These are phyloP conservation scores for Backusella liffmaniae DNA, from an alignment of 192 early-diverging fungal species.

Conservation along the genomic window DNA sequence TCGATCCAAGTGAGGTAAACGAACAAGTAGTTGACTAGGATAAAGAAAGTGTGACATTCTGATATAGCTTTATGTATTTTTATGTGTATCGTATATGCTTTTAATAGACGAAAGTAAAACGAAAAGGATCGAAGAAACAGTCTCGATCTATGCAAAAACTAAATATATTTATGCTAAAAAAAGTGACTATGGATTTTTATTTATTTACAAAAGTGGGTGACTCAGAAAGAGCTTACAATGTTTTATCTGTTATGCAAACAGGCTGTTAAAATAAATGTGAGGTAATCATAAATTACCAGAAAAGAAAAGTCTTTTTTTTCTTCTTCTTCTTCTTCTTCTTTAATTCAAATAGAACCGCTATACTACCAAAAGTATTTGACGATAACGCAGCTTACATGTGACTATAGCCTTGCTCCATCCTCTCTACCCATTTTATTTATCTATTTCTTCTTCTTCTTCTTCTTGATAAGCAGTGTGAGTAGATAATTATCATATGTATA, in stretches of 20 bases:
- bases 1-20: background rate
- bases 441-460: too few species aligned
- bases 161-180: background rate
- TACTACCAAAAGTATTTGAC: too few species aligned
- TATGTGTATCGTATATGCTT: background rate
- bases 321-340: too few species aligned
- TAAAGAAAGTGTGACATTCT: conserved; percentile 1
- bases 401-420: too few species aligned
- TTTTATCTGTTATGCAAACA: background rate
- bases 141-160: background rate
- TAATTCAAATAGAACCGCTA: too few species aligned
- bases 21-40: background rate
- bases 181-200: background rate
- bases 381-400: too few species aligned
- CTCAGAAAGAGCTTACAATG: background rate
- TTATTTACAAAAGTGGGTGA: background rate
- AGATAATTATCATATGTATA: too few species aligned
- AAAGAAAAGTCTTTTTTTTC: too few species aligned
- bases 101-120: background rate
- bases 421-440: too few species aligned
- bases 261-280: background rate
- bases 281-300: too few species aligned
- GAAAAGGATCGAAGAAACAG: background rate
- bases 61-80: background rate
- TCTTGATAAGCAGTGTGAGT: too few species aligned